Base-by-base conservation (phyloP, 306 rosid genomes). In the Acacia crassicarpa region DNA sequence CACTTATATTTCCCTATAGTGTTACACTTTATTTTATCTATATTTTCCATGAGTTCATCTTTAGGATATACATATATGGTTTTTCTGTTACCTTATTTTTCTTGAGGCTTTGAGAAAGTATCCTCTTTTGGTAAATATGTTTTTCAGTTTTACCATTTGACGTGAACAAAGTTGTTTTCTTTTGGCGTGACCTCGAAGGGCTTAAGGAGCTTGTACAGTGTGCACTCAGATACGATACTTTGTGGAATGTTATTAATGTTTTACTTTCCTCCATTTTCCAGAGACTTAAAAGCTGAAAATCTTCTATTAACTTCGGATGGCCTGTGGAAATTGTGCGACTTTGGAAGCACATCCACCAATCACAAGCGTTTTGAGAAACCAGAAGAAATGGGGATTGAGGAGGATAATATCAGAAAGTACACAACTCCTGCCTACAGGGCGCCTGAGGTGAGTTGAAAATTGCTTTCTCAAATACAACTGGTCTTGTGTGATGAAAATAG, bases 381-480 rank as follows among this genome's bases (percentile, higher is more conserved):
- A 70, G 97, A 93, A 86, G 99, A 95, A 84, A 95, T 95, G 99
- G 98, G 98, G 72, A 89, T 95, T 77, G 98, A 93, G 84, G 99
- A 95, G 85, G 99, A 93, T 84, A 93, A 90, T 88, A 95, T 95
- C 90, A 93, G 99, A 87, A 95, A 95, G 92, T 81, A 89, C 86
- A 95, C 98, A 59, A 95, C 99, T 70, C 99, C 99, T 20, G 99
- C 98, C 73, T 95, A 95, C 80, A 91, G 98, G 84, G 86, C 99
- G 41, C 98, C 99, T 1, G 99, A 95, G 97, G 99, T 88, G 81
- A 33, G 76, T 61, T 38, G 40, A 51, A 53, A 77, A 44, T 68
- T 79, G 20, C 84, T 25, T 88, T 65, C 58, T 82, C 46, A 35
- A 30, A 38, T 66, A 41, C 70, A 58, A 25, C 19, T 76, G 2